Evolutionary conservation across 805 yeast genomes (phyloP), one percentile per base, ranked within the genome.

Genomic region (Teunomyces cretensis): DNA sequence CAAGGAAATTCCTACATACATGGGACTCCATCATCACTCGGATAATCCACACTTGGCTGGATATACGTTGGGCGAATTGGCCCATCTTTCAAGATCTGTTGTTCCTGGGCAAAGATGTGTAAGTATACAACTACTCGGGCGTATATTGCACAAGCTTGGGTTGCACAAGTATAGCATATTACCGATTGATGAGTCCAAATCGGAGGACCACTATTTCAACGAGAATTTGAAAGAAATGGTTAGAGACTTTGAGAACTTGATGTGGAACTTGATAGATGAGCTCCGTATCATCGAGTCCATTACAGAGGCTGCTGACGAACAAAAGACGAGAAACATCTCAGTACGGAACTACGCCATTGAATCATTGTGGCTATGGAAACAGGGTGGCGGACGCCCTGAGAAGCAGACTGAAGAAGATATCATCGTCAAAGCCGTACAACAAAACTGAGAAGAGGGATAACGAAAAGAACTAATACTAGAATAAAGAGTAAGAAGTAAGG

Each of bases 1-100:
- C 2, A 49, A 50, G 9, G 63, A 63, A 6, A 63, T 79, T 6
- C 81, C 86, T 2, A 74, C 84, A 0, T 69, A 74, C 32, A 60
- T 77, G 32, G 99, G 96, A 0, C 75, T 94, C 19, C 97, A 89
- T 57, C 98, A 94, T 61, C 99, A 94, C 64, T 78, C 97, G 0
- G 88, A 85, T 9, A 82, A 85, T 39, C 97, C 98, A 0, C 82
- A 83, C 37, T 72, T 91, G 42, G 96, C 98, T 0, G 99, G 99
- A 0, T 94, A 94, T 62, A 91, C 97, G 0, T 61, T 94, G 17
- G 72, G 80, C 0, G 99, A 94, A 60, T 72, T 94, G 42, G 84
- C 86, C 1, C 94, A 86, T 53, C 74, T 88, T 39, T 69, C 90
- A 4, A 74, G 96, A 51, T 88, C 96, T 1, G 79, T 85, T 1